phyloP scores from a whole-genome alignment of 306 rosid species.

The Begonia masoniana region DNA sequence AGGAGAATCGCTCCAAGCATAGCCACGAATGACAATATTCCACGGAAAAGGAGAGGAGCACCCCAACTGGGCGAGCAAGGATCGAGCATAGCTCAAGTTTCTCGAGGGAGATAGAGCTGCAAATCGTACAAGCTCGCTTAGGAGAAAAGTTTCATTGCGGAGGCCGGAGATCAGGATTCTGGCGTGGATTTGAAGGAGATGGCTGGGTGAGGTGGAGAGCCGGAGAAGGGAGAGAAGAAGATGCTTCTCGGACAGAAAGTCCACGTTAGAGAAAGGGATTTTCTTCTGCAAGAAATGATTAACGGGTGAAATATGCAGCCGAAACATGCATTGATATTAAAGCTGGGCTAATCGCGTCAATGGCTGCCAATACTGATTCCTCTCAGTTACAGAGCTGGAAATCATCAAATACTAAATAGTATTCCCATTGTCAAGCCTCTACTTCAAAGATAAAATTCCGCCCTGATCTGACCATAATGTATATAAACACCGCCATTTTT shows the following conservation, averaged over 20 bases:
- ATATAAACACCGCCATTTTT: too few species aligned
- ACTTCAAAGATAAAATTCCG: too few species aligned
- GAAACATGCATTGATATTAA: slow-evolving; percentile 28
- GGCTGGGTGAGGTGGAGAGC: slow-evolving; percentile 29
- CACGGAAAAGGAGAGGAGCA: slow-evolving; percentile 39
- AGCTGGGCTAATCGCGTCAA: too few species aligned
- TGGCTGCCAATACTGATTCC: too few species aligned
- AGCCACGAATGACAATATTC: slow-evolving; percentile 73
- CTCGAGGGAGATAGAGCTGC: slow-evolving; percentile 39
- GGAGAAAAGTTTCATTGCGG: slow-evolving; percentile 30
- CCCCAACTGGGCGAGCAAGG: slow-evolving; percentile 21
- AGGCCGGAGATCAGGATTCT: slow-evolving; percentile 43
- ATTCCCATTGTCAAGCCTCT: too few species aligned
- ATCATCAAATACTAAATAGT: too few species aligned
- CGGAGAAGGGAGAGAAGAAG: slow-evolving; percentile 47
- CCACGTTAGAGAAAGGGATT: neutral
- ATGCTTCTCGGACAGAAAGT: slow-evolving; percentile 24
- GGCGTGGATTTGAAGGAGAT: slow-evolving; percentile 54
- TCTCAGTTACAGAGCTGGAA: too few species aligned
- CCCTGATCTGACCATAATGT: too few species aligned
- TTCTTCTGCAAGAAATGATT: slow-evolving; percentile 8
- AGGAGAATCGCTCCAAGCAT: slow-evolving; percentile 37
- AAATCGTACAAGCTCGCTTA: slow-evolving; percentile 45
- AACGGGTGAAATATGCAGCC: slow-evolving; percentile 13
- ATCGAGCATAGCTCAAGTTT: slow-evolving; percentile 38